phyloP scores from a whole-genome alignment of 179 eudicot genomes.

The Sideroxylon spinosum region DNA sequence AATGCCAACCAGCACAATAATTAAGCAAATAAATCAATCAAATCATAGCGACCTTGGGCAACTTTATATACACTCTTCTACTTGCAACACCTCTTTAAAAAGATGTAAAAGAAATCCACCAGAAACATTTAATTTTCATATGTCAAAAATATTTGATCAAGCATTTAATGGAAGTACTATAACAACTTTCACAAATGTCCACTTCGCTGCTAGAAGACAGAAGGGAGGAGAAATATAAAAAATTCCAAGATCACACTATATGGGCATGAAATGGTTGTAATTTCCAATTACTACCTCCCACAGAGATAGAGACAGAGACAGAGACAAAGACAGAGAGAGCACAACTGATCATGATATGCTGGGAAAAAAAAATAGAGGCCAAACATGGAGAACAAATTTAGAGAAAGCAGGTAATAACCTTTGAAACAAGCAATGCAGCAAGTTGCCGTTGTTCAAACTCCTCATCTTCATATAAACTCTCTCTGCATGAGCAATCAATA shows the following conservation, averaged over 20 bases:
- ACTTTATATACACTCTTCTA: background rate
- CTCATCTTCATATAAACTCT: conserved; percentile 94
- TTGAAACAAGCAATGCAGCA: conserved; percentile 86
- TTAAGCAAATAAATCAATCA: too few species aligned
- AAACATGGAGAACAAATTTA: background rate
- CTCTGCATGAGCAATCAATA: conserved; percentile 45
- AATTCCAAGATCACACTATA: background rate
- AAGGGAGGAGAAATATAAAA: background rate
- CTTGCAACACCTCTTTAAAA: background rate
- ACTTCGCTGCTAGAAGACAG: background rate
- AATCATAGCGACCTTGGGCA: background rate
- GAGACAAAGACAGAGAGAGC: too few species aligned
- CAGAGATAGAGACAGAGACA: too few species aligned
- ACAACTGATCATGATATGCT: too few species aligned
- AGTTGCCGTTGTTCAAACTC: conserved; percentile 72
- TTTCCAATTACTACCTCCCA: background rate
- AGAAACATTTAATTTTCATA: background rate
- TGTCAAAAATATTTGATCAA: background rate
- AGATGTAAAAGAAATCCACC: background rate
- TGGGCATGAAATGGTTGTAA: background rate
- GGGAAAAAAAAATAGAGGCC: too few species aligned
- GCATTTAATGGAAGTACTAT: background rate
- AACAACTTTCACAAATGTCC: background rate
- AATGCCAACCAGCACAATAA: background rate
- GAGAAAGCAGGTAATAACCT: conserved; percentile 38